Evolutionary conservation across 2,329 filamentous ascomycete species (phyloP).

Genomic region (Drechmeria coniospora): DNA sequence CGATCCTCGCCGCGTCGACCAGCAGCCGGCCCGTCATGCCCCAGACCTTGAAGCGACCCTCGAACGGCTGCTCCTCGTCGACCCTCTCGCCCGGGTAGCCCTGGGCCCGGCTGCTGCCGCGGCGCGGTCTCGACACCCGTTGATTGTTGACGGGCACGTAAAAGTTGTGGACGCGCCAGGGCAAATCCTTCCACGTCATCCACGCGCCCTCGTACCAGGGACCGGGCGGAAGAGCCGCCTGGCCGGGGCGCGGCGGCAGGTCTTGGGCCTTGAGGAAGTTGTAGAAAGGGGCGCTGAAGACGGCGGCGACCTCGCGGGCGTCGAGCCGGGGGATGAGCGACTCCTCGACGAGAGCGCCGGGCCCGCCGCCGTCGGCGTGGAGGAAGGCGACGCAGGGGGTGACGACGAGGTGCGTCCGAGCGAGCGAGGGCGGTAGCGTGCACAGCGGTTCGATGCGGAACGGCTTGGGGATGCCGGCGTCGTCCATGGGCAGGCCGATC

Average conservation of each 20-base stretch:
- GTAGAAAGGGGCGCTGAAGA: conserved; percentile 80
- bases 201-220: conserved; percentile 79
- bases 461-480: conserved; percentile 52
- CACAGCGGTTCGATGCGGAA: conserved; percentile 83
- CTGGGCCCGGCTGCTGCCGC: conserved; percentile 22
- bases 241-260: conserved; percentile 26
- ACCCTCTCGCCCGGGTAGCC: conserved; percentile 26
- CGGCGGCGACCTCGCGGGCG: conserved; percentile 80
- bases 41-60: conserved; percentile 66
- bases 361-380: conserved; percentile 36
- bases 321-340: conserved; percentile 67
- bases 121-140: conserved; percentile 46
- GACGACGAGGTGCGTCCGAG: conserved; percentile 58
- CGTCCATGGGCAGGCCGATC: conserved; percentile 68
- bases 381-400: conserved; percentile 67
- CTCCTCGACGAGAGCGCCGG: conserved; percentile 41
- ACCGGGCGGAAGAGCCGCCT: conserved; percentile 27
- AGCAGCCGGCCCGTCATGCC: conserved; percentile 88
- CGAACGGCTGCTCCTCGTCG: conserved; percentile 29
- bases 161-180: conserved; percentile 87
- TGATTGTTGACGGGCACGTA: conserved; percentile 67
- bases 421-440: conserved; percentile 61
- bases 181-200: conserved; percentile 60
- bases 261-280: conserved; percentile 58
- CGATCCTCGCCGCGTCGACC: conserved; percentile 73